phyloP scores from a whole-genome alignment of 805 yeast species.

The Zygosaccharomyces kombuchaensis region DNA sequence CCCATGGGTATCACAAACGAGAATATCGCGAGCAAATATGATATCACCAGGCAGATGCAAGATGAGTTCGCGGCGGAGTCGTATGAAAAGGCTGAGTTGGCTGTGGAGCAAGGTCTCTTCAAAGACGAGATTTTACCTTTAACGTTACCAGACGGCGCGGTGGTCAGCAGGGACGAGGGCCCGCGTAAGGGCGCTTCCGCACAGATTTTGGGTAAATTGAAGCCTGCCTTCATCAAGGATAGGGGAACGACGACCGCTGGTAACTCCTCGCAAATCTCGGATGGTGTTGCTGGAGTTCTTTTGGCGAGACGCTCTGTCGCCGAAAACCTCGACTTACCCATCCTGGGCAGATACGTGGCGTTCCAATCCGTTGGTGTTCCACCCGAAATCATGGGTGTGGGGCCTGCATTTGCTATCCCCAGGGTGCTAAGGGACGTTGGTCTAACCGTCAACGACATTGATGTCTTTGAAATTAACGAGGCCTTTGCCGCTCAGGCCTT shows the following conservation, averaged over 20 bases:
- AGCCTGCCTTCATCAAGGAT: conserved; percentile 79
- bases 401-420: conserved; percentile 96
- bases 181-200: conserved; percentile 85
- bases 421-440: conserved; percentile 61
- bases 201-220: conserved; percentile 64
- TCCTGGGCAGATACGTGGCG: conserved; percentile 75
- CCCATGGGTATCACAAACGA: conserved; percentile 98
- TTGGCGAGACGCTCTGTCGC: conserved; percentile 85
- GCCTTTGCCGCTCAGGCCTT: conserved; percentile 96
- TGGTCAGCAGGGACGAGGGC: conserved; percentile 76
- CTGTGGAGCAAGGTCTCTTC: conserved; percentile 69
- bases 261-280: conserved; percentile 92
- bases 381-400: conserved; percentile 96
- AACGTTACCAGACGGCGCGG: conserved; percentile 44
- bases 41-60: conserved; percentile 64
- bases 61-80: conserved; percentile 88
- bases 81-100: conserved; percentile 75
- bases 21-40: conserved; percentile 70
- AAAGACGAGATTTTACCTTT: conserved; percentile 86
- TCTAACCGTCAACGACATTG: conserved; percentile 59
- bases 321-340: conserved; percentile 61
- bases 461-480: conserved; percentile 85
- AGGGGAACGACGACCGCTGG: conserved; percentile 89
- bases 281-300: conserved; percentile 90
- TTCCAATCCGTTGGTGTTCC: conserved; percentile 88